Evolutionary conservation across 805 yeast genomes (phyloP).

Genomic region (Candida germanica): DNA sequence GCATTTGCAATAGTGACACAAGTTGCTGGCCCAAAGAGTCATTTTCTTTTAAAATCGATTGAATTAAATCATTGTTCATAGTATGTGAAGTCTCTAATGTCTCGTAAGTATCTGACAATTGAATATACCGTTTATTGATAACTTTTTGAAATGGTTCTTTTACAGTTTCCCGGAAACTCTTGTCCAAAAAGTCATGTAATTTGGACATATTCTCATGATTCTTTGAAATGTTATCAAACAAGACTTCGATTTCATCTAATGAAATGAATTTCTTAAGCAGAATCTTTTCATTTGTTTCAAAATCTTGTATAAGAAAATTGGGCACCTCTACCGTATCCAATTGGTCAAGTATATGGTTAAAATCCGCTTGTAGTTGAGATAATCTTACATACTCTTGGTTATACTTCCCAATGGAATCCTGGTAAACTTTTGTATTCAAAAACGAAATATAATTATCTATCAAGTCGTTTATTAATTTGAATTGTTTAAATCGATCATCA

Average conservation of each 20-base stretch:
- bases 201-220: conserved; percentile 25
- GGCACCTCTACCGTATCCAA: conserved; percentile 32
- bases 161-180: conserved; percentile 17
- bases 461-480: conserved; percentile 8
- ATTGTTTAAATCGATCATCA: conserved; percentile 16
- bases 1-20: conserved; percentile 63
- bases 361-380: conserved; percentile 20
- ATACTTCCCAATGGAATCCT: conserved; percentile 13
- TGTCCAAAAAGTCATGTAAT: conserved; percentile 16
- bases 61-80: conserved; percentile 18
- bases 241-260: conserved; percentile 24
- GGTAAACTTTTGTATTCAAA: conserved; percentile 12
- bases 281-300: neutral
- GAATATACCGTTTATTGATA: conserved; percentile 13
- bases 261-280: conserved; percentile 34
- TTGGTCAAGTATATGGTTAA: conserved; percentile 23
- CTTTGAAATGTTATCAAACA: conserved; percentile 24
- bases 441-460: conserved; percentile 7
- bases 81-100: conserved; percentile 16
- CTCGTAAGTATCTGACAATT: conserved; percentile 16
- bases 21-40: conserved; percentile 60
- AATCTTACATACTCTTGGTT: conserved; percentile 14
- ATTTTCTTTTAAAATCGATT: conserved; percentile 38
- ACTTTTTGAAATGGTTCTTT: conserved; percentile 14
- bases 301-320: conserved; percentile 9